Conservation (phyloP, 2,329 filamentous ascomycete genomes). For the Penicillium sp. region DNA sequence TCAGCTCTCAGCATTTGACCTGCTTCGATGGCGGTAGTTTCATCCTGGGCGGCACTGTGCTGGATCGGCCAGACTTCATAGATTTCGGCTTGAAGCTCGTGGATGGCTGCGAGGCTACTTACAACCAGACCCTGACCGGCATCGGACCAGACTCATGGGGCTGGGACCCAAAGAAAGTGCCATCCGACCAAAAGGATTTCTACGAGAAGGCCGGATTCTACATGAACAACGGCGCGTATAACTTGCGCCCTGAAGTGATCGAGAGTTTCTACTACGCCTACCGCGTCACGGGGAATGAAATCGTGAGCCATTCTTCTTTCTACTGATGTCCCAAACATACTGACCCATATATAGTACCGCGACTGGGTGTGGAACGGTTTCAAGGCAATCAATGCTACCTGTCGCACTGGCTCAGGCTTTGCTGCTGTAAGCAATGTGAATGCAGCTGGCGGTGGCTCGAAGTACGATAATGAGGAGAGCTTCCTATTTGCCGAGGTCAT, state of each 20-base stretch:
- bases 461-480: constrained; percentile 74
- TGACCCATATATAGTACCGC: constrained; percentile 57
- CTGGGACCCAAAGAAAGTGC: constrained; percentile 57
- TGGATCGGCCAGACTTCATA: constrained; percentile 65
- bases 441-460: constrained; percentile 58
- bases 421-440: constrained; percentile 67
- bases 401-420: constrained; percentile 66
- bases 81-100: constrained; percentile 73
- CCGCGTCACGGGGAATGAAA: constrained; percentile 69
- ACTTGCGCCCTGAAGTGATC: constrained; percentile 76
- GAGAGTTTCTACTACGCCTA: constrained; percentile 88
- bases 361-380: constrained; percentile 85
- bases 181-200: constrained; percentile 55
- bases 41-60: constrained; percentile 73
- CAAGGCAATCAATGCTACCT: constrained; percentile 63
- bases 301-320: constrained; percentile 33
- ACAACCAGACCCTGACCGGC: constrained; percentile 64
- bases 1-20: constrained; percentile 57
- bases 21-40: constrained; percentile 86
- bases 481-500: constrained; percentile 86
- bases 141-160: constrained; percentile 75
- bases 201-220: constrained; percentile 71
- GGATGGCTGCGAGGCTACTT: constrained; percentile 71
- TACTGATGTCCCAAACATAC: background rate
- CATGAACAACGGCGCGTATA: constrained; percentile 61